Conservation (phyloP, 371 early-diverging fungal species). For the Lichtheimia ramosa region DNA sequence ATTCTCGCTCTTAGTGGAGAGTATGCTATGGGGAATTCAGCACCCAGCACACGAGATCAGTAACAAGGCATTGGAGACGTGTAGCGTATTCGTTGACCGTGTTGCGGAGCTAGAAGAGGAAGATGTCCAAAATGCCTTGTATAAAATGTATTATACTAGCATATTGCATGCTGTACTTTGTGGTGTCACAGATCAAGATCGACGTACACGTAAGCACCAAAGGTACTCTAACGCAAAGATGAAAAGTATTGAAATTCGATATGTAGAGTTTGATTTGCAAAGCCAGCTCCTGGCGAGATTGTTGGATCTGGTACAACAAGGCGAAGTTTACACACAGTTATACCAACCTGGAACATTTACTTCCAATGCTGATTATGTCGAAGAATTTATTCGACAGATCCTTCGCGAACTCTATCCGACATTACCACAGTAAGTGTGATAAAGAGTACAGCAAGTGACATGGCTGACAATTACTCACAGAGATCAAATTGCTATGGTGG, state of each 20-base stretch:
- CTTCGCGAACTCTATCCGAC: constrained; percentile 85
- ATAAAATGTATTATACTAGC: constrained; percentile 79
- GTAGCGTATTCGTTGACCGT: constrained; percentile 75
- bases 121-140: constrained; percentile 78
- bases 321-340: constrained; percentile 80
- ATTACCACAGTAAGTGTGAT: constrained; percentile 63
- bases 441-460: constrained; percentile 82
- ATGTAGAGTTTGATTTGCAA: constrained; percentile 84
- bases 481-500: constrained; percentile 81
- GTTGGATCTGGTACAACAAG: constrained; percentile 81
- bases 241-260: neutral
- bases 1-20: constrained; percentile 81
- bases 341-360: constrained; percentile 59
- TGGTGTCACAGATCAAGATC: constrained; percentile 89
- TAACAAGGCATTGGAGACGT: constrained; percentile 81
- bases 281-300: constrained; percentile 83
- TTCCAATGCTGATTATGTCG: constrained; percentile 77
- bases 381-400: constrained; percentile 73
- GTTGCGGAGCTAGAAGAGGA: constrained; percentile 63
- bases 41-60: constrained; percentile 93
- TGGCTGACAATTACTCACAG: constrained; percentile 50
- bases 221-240: neutral
- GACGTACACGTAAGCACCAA: constrained; percentile 78
- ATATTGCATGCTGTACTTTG: constrained; percentile 87
- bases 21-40: constrained; percentile 95